A percentile compares a stretch with the other conserved stretches of the same genome.
Conservation (phyloP, 306 rosid species). For the Inga leiocalycina region DNA sequence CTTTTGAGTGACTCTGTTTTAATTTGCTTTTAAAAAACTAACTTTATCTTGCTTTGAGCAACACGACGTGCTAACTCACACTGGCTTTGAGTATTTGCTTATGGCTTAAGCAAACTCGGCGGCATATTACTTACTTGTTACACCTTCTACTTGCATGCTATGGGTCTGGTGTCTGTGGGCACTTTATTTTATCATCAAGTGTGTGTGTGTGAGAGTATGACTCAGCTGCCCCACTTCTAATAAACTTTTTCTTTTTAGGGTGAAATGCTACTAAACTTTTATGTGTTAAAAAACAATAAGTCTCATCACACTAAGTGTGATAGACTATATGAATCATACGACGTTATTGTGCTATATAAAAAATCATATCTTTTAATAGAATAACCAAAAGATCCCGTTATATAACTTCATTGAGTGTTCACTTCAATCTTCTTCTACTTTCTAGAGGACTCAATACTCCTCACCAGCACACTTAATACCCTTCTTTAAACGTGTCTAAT, state of each 20-base stretch:
- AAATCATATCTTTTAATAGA: no score
- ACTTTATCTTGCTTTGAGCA: slow-evolving; percentile 22
- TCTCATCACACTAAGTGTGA: no score
- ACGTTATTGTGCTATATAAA: no score
- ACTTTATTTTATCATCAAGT: background rate
- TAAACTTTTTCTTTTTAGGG: background rate
- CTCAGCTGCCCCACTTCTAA: background rate
- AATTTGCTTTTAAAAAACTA: slow-evolving; percentile 41
- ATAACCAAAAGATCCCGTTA: no score
- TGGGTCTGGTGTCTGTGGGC: background rate
- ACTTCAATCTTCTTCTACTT: no score
- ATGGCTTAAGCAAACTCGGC: slow-evolving; percentile 67
- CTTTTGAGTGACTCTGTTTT: slow-evolving; percentile 41
- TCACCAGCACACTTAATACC: no score
- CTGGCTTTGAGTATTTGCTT: slow-evolving; percentile 52
- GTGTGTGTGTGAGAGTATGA: background rate
- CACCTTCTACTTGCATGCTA: slow-evolving; percentile 32
- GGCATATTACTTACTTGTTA: slow-evolving; percentile 37
- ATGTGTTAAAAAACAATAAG: background rate
- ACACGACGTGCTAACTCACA: slow-evolving; percentile 71
- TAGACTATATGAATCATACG: no score
- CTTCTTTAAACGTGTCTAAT: no score
- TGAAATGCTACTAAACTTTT: background rate
- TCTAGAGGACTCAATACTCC: no score
- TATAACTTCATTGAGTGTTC: no score